phyloP scores from a whole-genome alignment of 1,284 basidiomycete genomes.

The Rhodotorula sp. region DNA sequence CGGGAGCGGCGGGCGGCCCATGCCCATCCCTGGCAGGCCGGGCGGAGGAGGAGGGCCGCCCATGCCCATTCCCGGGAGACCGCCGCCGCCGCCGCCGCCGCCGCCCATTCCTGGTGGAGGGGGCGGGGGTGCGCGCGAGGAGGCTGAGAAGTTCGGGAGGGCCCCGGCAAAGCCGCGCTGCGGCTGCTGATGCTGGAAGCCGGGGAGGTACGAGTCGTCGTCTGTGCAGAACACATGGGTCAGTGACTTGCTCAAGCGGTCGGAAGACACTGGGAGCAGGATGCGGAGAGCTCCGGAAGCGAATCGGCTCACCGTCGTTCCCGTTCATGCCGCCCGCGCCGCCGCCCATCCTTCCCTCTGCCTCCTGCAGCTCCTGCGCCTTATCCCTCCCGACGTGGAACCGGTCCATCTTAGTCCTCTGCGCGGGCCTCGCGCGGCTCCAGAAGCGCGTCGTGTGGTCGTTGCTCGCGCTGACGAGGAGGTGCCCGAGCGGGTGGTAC shows the following conservation, averaged over 20 bases:
- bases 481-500: conserved; percentile 93
- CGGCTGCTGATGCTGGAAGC: conserved; percentile 15
- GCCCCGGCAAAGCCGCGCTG: conserved; percentile 16
- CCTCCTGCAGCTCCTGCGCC: conserved; percentile 37
- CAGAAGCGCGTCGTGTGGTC: conserved; percentile 98
- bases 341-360: conserved; percentile 14
- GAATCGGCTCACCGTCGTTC: conserved; percentile 23
- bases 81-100: neutral
- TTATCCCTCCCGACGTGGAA: conserved; percentile 45
- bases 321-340: neutral
- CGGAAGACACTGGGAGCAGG: neutral
- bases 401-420: conserved; percentile 34
- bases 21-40: conserved; percentile 1
- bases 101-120: neutral
- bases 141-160: conserved; percentile 18
- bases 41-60: conserved; percentile 9
- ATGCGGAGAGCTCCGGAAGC: neutral
- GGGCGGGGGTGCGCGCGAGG: neutral
- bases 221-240: conserved; percentile 4
- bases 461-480: conserved; percentile 88
- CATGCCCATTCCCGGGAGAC: neutral
- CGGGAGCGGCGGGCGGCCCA: neutral
- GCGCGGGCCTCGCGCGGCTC: conserved; percentile 78
- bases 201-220: conserved; percentile 25
- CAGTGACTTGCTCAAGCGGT: too few relatives aligned